phyloP scores from a whole-genome alignment of 495 filamentous ascomycete genomes.

The Neurospora pannonica region DNA sequence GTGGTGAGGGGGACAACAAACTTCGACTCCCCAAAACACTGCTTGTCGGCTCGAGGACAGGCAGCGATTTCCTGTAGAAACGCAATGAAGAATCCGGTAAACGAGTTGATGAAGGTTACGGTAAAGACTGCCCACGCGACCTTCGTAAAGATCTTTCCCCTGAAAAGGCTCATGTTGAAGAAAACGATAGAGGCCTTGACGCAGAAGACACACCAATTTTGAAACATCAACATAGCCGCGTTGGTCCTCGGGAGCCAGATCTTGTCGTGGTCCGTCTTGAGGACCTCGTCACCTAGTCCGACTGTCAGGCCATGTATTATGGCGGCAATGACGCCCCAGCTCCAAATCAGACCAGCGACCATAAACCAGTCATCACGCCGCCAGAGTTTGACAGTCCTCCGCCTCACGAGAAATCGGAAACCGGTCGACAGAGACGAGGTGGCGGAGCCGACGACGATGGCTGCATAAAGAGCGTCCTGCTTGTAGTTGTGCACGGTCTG shows the following conservation, averaged over 20 bases:
- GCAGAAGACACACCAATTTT: not conserved
- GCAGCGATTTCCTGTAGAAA: not conserved
- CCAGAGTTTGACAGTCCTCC: not conserved
- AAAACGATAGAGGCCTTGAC: slow-evolving; percentile 6
- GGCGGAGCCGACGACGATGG: not conserved
- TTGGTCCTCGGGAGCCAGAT: not conserved
- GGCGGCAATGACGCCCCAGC: slow-evolving; percentile 2
- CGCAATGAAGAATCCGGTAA: not conserved
- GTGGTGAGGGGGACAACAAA: slow-evolving; percentile 5
- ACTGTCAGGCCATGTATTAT: not conserved
- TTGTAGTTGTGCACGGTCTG: not conserved
- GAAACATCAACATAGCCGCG: not conserved
- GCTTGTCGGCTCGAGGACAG: not conserved
- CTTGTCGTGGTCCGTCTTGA: not conserved
- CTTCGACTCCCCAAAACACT: not conserved
- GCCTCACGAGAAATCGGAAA: not conserved
- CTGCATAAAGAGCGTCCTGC: not conserved
- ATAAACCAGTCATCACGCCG: slow-evolving; percentile 7
- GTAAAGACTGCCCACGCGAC: slow-evolving; percentile 3
- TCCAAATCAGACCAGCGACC: not conserved
- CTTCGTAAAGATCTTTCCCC: not conserved
- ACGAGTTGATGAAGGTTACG: slow-evolving; percentile 1
- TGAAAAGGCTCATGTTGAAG: slow-evolving; percentile 10
- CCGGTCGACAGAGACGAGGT: not conserved
- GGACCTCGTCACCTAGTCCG: not conserved